A percentile compares a stretch with the other conserved stretches of the same genome.
phyloP scores from a whole-genome alignment of 306 rosid genomes.

The Mucuna pruriens region DNA sequence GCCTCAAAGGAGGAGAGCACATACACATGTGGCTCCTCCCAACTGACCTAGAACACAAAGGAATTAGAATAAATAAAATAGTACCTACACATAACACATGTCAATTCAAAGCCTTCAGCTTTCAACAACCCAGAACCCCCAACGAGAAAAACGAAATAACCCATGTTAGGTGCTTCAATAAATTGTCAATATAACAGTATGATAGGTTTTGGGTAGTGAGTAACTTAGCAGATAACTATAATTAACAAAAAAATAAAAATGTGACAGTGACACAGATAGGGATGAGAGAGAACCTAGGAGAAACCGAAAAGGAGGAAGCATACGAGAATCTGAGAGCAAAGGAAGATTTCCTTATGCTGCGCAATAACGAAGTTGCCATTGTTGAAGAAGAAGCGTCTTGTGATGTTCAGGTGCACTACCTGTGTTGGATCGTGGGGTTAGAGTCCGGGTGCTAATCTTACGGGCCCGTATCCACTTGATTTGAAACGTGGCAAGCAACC shows the following conservation, averaged over 20 bases:
- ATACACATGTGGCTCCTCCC: constrained; percentile 39
- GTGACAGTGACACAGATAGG: neutral
- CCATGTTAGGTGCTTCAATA: neutral
- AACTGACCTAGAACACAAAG: constrained; percentile 57
- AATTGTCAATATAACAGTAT: neutral
- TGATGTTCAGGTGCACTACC: constrained; percentile 36
- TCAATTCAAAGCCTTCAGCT: constrained; percentile 34
- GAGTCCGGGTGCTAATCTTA: constrained; percentile 34
- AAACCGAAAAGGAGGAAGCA: constrained; percentile 30
- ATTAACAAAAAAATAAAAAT: constrained; percentile 2
- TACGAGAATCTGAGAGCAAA: constrained; percentile 47
- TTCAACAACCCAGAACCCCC: constrained; percentile 25
- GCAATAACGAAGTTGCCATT: constrained; percentile 67
- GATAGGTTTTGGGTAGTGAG: neutral
- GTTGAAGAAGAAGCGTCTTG: neutral
- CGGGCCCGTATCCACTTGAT: constrained; percentile 35
- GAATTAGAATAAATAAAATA: constrained; percentile 30
- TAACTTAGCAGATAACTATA: neutral
- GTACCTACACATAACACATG: neutral
- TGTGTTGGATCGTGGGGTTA: constrained; percentile 42
- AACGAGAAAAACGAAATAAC: constrained; percentile 13
- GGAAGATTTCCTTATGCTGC: constrained; percentile 55
- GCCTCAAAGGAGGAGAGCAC: constrained; percentile 37
- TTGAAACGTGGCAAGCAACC: constrained; percentile 46
- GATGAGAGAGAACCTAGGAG: constrained; percentile 53